Evolutionary conservation across 2,329 filamentous ascomycete species (phyloP).

Genomic region (Fusarium protoensiforme): DNA sequence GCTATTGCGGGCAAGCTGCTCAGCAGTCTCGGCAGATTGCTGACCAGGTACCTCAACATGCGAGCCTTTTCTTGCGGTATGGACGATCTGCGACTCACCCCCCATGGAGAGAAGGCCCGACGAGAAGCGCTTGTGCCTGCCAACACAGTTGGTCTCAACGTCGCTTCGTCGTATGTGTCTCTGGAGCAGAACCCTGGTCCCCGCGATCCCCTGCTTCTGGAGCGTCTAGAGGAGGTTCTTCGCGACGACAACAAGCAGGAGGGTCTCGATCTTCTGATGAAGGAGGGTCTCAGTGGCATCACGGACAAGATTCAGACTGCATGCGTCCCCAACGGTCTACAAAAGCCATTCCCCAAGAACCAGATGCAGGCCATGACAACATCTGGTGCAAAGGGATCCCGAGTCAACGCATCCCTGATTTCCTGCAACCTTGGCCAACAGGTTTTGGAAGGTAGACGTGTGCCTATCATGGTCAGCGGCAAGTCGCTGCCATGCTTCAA

Average conservation of each 20-base stretch:
- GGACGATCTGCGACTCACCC: constrained; percentile 90
- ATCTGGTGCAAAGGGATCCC: constrained; percentile 92
- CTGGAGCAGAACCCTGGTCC: constrained; percentile 73
- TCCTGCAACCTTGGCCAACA: constrained; percentile 98
- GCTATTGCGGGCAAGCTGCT: constrained; percentile 87
- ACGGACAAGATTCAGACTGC: constrained; percentile 82
- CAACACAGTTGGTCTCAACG: constrained; percentile 76
- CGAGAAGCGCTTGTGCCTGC: constrained; percentile 76
- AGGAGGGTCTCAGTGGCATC: constrained; percentile 73
- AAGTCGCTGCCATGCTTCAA: constrained; percentile 96
- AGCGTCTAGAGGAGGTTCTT: constrained; percentile 87
- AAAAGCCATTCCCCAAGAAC: constrained; percentile 94
- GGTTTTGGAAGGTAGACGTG: constrained; percentile 92
- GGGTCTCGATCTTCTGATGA: constrained; percentile 89
- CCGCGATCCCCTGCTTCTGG: constrained; percentile 76
- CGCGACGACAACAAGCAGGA: constrained; percentile 92
- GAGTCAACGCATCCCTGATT: constrained; percentile 96
- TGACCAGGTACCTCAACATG: constrained; percentile 93
- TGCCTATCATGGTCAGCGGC: constrained; percentile 97
- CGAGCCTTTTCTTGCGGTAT: constrained; percentile 97
- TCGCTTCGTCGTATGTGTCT: constrained; percentile 90
- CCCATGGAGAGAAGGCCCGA: constrained; percentile 78
- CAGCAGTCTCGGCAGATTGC: constrained; percentile 86
- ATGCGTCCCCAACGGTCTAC: constrained; percentile 84
- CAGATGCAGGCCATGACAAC: constrained; percentile 99